Conservation (phyloP, 83 land plant genomes). For the Picea engelmannii region DNA sequence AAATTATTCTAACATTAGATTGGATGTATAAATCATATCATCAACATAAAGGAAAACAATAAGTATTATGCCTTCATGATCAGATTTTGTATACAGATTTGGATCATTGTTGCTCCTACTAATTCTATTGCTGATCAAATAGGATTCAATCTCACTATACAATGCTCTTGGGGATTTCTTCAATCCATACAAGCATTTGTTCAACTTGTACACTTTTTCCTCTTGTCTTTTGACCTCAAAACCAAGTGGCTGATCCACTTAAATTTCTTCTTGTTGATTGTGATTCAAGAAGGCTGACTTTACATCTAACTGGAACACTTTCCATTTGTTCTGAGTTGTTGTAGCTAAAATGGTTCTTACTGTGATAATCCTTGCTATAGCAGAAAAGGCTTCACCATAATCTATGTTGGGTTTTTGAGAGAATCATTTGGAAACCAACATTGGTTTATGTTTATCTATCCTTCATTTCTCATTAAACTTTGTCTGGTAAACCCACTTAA, state of each 20-base stretch:
- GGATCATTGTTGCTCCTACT: too few species aligned
- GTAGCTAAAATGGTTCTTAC: not conserved
- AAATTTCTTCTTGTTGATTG: not conserved
- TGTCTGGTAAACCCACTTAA: not conserved
- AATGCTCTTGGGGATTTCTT: too few species aligned
- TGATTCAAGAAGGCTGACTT: constrained; percentile 16
- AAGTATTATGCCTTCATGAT: too few species aligned
- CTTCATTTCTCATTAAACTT: not conserved
- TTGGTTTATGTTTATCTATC: not conserved
- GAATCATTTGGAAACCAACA: not conserved
- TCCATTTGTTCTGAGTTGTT: not conserved
- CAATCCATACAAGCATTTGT: too few species aligned
- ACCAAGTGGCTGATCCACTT: not conserved
- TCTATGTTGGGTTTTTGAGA: not conserved
- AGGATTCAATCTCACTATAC: too few species aligned
- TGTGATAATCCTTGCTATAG: not conserved
- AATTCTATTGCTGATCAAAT: too few species aligned
- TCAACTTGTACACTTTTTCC: too few species aligned
- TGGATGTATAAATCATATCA: too few species aligned
- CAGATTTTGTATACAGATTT: too few species aligned
- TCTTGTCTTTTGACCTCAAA: not conserved
- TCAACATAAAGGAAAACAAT: too few species aligned
- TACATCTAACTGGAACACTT: constrained; percentile 7
- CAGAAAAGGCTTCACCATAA: not conserved
- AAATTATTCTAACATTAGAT: too few species aligned